Percentiles rank a stretch among this genome's conserved stretches.
phyloP scores from a whole-genome alignment of 1,284 basidiomycete species.

The Malassezia japonica region DNA sequence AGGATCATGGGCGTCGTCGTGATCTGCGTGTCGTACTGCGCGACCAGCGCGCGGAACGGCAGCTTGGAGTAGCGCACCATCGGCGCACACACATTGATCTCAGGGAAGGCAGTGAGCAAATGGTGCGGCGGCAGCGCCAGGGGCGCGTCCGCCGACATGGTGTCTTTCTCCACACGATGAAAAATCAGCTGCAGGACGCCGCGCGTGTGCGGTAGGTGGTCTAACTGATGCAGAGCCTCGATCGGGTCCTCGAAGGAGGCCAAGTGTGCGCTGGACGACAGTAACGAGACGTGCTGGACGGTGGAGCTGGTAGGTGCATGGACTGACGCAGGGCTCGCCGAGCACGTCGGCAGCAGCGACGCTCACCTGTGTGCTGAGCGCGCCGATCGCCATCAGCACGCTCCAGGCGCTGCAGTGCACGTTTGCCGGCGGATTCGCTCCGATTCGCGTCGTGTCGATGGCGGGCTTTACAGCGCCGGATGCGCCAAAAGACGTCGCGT shows the following conservation, averaged over 20 bases:
- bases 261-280: not conserved
- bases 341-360: not conserved
- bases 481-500: not conserved
- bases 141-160: conserved; percentile 6
- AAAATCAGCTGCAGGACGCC: conserved; percentile 46
- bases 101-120: conserved; percentile 25
- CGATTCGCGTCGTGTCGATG: not conserved
- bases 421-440: conserved; percentile 16
- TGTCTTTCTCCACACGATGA: conserved; percentile 48
- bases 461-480: not conserved
- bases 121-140: conserved; percentile 24
- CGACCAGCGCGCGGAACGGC: conserved; percentile 55
- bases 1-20: conserved; percentile 59
- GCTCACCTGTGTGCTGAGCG: not conserved
- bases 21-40: conserved; percentile 56
- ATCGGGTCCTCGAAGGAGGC: conserved; percentile 11
- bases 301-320: conserved; percentile 4
- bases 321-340: conserved; percentile 3
- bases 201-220: conserved; percentile 1
- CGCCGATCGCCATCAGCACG: not conserved
- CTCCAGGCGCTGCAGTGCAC: not conserved
- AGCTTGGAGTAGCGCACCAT: conserved; percentile 58
- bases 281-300: conserved; percentile 16
- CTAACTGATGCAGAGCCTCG: conserved; percentile 1
- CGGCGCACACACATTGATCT: conserved; percentile 49